Conservation (phyloP, 2,329 filamentous ascomycete species). For the Fusarium staphyleae region DNA sequence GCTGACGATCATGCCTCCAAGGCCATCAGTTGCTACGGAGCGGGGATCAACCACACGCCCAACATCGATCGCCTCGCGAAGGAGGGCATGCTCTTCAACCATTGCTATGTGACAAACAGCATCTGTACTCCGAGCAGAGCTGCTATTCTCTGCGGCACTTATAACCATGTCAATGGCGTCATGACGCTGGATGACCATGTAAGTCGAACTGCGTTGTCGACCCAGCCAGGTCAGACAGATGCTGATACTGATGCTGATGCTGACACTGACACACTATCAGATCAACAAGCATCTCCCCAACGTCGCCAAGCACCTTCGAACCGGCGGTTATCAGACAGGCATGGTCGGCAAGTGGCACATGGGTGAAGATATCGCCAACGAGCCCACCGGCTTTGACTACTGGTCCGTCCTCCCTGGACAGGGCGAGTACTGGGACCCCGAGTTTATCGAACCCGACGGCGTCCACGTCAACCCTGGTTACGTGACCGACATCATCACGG, state of each 20-base stretch:
- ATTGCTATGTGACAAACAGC: slow-evolving; percentile 61
- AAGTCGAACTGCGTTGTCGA: not conserved
- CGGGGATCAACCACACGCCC: slow-evolving; percentile 59
- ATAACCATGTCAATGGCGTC: slow-evolving; percentile 62
- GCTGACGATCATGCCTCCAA: slow-evolving; percentile 62
- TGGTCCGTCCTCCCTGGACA: slow-evolving; percentile 60
- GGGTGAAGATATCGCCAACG: slow-evolving; percentile 54
- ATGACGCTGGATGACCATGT: slow-evolving; percentile 54
- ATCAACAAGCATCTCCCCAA: slow-evolving; percentile 60
- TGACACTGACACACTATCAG: not conserved
- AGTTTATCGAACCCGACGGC: slow-evolving; percentile 53
- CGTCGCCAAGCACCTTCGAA: slow-evolving; percentile 57
- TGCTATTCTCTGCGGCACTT: slow-evolving; percentile 56
- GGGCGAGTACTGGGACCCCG: slow-evolving; percentile 59
- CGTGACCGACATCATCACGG: slow-evolving; percentile 60
- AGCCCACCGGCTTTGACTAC: slow-evolving; percentile 59
- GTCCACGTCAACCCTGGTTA: slow-evolving; percentile 50
- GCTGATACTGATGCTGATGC: too few species aligned
- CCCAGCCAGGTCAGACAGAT: not conserved
- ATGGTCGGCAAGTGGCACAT: slow-evolving; percentile 64
- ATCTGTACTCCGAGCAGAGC: slow-evolving; percentile 61
- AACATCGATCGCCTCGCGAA: slow-evolving; percentile 58
- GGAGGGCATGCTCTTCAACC: slow-evolving; percentile 59
- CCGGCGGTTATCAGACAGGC: slow-evolving; percentile 57
- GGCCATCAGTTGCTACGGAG: slow-evolving; percentile 56